Base-by-base conservation (phyloP, 2,329 filamentous ascomycete genomes). In the Anisogramma anomala region DNA sequence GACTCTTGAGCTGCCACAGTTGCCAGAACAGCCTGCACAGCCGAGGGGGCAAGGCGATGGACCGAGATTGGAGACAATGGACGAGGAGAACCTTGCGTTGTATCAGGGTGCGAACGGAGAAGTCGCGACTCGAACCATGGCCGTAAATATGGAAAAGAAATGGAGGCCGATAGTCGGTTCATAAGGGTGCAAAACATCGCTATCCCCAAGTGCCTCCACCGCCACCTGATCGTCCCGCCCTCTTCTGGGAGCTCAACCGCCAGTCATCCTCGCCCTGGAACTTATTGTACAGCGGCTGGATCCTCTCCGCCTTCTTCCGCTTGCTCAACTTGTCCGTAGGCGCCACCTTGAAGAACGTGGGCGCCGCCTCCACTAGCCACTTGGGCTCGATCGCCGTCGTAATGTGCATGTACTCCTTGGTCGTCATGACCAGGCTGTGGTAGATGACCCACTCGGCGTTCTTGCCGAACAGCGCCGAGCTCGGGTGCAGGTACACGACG, bases 261-360 rank as follows among this genome's bases (percentile, higher is more conserved):
- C 91, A 98, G 58, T 96, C 91, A 57, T 98, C 89, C 57, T 94
- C 88, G 2, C 80, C 82, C 3, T 81, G 82, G 63, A 85, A 95
- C 58, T 88, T 83, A 59, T 95, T 95, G 59, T 95, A 87, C 63
- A 98, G 62, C 32, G 91, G 91, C 67, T 94, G 85, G 41, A 98
- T 96, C 42, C 89, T 73, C 70, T 98, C 91, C 0, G 85, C 85
- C 69, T 85, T 82, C 74, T 93, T 91, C 55, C 91, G 69, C 72
- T 94, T 95, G 49, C 82, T 89, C 54, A 98, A 63, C 42, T 77
- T 71, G 57, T 95, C 86, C 26, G 82, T 89, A 0, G 84, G 79
- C 14, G 91, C 89, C 4, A 96, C 86, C 72, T 94, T 94, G 77
- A 96, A 98, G 68, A 96, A 98, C 0, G 87, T 95, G 8, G 93